These are phyloP conservation scores for Agaricus subrufescens DNA, from an alignment of 768 basidiomycete genomes.

Conservation along the genomic window DNA sequence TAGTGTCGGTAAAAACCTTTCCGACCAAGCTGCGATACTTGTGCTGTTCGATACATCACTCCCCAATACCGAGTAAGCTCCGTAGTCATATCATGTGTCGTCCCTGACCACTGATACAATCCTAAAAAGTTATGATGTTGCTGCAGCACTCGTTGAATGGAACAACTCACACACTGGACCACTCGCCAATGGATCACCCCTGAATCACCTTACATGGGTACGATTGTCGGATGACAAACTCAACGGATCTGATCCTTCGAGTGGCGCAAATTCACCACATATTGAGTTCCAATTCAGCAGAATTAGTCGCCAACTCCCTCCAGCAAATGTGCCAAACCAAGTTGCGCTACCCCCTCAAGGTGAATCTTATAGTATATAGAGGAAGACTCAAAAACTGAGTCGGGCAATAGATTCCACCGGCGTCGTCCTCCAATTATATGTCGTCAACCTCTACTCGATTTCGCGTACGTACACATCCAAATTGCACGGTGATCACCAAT, in stretches of 20 bases:
- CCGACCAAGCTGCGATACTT: conserved; percentile 14
- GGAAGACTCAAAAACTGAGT: not conserved
- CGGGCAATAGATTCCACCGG: not conserved
- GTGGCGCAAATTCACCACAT: conserved; percentile 10
- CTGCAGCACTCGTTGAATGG: conserved; percentile 10
- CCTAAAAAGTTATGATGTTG: not conserved
- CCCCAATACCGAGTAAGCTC: not conserved
- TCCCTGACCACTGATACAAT: not conserved
- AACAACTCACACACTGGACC: conserved; percentile 11
- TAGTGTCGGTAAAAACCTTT: conserved; percentile 18
- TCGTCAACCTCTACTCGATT: conserved; percentile 3
- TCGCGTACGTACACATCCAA: conserved; percentile 9
- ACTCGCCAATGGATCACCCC: not conserved
- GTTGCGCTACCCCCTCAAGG: not conserved
- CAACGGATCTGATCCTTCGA: conserved; percentile 8
- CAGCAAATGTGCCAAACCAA: not conserved
- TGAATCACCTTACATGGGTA: conserved; percentile 9
- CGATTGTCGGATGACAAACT: conserved; percentile 9
- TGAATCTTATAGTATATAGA: not conserved
- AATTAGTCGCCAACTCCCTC: not conserved
- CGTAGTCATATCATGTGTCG: too few relatives aligned
- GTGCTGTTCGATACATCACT: not conserved
- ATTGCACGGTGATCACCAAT: not conserved
- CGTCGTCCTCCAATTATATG: not conserved
- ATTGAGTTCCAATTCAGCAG: conserved; percentile 12